These are phyloP conservation scores for Arachis hypogaea DNA, from an alignment of 306 rosid genomes.

Conservation along the genomic window DNA sequence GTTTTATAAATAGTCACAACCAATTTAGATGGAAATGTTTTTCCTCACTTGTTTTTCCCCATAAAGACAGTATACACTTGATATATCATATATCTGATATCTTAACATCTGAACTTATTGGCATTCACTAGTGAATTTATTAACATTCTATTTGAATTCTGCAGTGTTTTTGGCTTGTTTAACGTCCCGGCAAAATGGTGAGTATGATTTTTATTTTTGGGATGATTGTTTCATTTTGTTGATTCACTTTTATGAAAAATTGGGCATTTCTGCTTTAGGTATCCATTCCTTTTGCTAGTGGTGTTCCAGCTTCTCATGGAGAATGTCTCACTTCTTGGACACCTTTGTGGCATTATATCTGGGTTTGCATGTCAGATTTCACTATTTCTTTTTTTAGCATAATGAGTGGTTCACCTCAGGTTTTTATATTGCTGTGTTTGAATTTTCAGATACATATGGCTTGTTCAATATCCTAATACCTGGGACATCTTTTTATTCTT, in stretches of 20 bases:
- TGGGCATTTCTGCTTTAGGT: slow-evolving; percentile 62
- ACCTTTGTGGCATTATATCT: slow-evolving; percentile 96
- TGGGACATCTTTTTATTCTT: slow-evolving; percentile 78
- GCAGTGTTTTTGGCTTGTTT: slow-evolving; percentile 97
- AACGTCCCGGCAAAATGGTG: slow-evolving; percentile 95
- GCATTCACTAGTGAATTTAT: slow-evolving; percentile 29
- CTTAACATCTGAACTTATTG: slow-evolving; percentile 10
- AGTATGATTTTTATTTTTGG: slow-evolving; percentile 35
- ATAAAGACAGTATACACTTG: slow-evolving; percentile 17
- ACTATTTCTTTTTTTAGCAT: slow-evolving; percentile 9
- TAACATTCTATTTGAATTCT: slow-evolving; percentile 35
- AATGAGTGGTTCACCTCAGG: slow-evolving; percentile 20
- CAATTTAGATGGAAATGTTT: slow-evolving; percentile 25
- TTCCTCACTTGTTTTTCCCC: slow-evolving; percentile 25
- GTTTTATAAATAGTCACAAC: slow-evolving; percentile 13
- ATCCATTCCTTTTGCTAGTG: slow-evolving; percentile 86
- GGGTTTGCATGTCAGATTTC: slow-evolving; percentile 92
- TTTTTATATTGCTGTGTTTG: slow-evolving; percentile 33
- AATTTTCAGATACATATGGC: slow-evolving; percentile 82
- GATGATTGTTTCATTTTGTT: slow-evolving; percentile 24
- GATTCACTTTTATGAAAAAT: slow-evolving; percentile 30
- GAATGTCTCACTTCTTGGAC: slow-evolving; percentile 94
- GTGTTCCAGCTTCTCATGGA: slow-evolving; percentile 95
- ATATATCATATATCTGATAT: slow-evolving; percentile 14
- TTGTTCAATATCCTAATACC: slow-evolving; percentile 86